phyloP scores from a whole-genome alignment of 164 flowering plant species.

The Chimonanthus salicifolius region DNA sequence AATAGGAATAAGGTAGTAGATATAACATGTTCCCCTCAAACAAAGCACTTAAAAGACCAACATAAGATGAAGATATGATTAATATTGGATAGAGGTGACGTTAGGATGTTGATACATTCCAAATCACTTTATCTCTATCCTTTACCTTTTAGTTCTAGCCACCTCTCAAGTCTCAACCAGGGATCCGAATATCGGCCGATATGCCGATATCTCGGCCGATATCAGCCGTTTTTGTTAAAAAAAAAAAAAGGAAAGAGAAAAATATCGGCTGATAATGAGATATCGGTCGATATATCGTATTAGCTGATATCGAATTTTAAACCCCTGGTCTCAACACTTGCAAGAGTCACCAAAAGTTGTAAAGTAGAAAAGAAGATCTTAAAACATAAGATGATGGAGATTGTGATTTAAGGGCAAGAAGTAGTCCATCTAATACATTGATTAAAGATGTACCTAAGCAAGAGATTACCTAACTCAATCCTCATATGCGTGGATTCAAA shows the following conservation, averaged over 20 bases:
- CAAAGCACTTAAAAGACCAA: not conserved
- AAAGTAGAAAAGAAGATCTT: not conserved
- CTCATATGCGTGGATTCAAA: not conserved
- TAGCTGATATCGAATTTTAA: too few species aligned
- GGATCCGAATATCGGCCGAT: too few species aligned
- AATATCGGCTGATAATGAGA: too few species aligned
- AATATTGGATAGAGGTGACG: not conserved
- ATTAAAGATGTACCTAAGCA: not conserved
- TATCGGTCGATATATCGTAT: too few species aligned
- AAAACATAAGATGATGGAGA: not conserved
- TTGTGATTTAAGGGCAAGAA: not conserved
- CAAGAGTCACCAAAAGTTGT: too few species aligned
- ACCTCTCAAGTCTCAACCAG: not conserved
- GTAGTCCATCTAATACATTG: not conserved
- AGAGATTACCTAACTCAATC: not conserved
- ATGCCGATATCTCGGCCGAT: too few species aligned
- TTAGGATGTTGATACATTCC: not conserved
- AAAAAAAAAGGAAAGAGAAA: too few species aligned
- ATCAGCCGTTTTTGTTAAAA: too few species aligned
- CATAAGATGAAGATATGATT: not conserved
- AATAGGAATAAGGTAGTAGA: not conserved
- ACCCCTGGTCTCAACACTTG: too few species aligned
- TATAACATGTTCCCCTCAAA: not conserved
- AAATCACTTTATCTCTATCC: not conserved
- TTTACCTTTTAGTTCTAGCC: not conserved